These are phyloP conservation scores for Plasmodiophora brassicae DNA, from an alignment of 208 protist genomes.

Conservation along the genomic window DNA sequence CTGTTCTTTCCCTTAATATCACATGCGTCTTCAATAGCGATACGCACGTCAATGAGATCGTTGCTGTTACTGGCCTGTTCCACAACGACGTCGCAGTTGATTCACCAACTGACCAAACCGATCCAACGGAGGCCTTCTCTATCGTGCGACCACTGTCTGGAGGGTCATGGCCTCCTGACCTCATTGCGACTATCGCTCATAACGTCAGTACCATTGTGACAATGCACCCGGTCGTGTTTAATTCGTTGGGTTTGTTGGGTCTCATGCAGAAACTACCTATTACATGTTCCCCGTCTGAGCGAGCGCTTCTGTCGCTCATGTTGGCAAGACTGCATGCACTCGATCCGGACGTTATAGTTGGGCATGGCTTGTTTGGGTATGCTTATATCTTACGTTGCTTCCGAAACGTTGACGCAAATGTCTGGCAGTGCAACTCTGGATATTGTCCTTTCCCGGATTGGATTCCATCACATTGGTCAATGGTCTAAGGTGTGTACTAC, in stretches of 20 bases:
- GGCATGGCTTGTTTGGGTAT: not conserved
- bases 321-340: not conserved
- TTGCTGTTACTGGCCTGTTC: not conserved
- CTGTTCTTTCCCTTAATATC: not conserved
- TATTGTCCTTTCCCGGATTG: not conserved
- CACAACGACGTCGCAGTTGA: not conserved
- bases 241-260: no score
- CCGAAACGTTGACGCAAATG: no score
- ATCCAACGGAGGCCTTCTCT: not conserved
- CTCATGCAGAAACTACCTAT: not conserved
- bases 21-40: not conserved
- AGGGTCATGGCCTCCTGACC: not conserved
- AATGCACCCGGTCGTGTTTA: no score
- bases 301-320: not conserved
- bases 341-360: not conserved
- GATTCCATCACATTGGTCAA: not conserved
- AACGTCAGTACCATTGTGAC: no score
- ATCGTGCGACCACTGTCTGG: not conserved
- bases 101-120: not conserved
- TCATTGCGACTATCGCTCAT: no score
- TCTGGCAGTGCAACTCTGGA: not conserved
- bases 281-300: not conserved
- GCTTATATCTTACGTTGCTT: no score
- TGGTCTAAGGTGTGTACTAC: not conserved
- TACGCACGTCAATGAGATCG: not conserved